Percentiles rank a stretch among this genome's conserved stretches.
Conservation (phyloP, 805 yeast genomes). For the Metschnikowia colocasiae region DNA sequence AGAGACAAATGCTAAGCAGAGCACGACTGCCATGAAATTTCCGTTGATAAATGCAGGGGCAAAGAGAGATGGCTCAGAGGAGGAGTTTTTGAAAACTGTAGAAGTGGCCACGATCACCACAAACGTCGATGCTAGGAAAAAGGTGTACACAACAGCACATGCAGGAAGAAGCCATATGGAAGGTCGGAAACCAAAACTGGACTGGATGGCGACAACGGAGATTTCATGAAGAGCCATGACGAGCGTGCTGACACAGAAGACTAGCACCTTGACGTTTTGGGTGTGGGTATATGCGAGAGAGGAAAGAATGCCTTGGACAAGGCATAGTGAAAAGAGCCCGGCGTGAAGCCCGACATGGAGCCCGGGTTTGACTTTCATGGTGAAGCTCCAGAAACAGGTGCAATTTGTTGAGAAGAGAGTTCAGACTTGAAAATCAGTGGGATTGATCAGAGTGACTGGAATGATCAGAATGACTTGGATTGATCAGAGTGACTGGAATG, state of each 20-base stretch:
- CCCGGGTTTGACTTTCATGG: background rate
- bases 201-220: background rate
- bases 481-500: too few relatives aligned
- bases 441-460: background rate
- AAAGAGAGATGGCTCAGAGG: background rate
- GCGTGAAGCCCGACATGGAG: conserved; percentile 11
- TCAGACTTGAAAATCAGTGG: too few relatives aligned
- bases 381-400: background rate
- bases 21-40: background rate
- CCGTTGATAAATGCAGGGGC: background rate
- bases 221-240: background rate
- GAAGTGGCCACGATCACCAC: background rate
- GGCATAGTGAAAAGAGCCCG: conserved; percentile 11
- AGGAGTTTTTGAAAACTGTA: background rate
- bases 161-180: background rate
- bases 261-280: background rate
- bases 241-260: background rate
- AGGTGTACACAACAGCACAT: background rate
- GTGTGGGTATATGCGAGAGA: conserved; percentile 7
- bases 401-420: too few relatives aligned
- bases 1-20: background rate
- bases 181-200: background rate
- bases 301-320: conserved; percentile 12
- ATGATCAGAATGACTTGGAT: too few relatives aligned
- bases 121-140: background rate